Evolutionary conservation across 768 basidiomycete species (phyloP).

Genomic region (Holtermanniella nyarrowii): DNA sequence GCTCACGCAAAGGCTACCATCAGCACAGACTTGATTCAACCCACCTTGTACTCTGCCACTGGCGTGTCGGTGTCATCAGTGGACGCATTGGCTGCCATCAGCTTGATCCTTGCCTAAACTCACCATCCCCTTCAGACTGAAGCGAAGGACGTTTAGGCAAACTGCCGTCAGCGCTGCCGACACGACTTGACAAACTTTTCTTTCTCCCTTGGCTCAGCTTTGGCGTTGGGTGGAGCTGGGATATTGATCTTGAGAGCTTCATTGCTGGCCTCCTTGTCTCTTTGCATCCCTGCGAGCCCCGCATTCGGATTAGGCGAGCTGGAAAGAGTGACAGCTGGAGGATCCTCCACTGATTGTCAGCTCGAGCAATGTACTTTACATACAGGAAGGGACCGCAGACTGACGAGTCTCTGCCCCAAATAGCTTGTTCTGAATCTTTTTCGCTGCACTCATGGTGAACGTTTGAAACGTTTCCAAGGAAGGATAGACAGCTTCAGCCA

Average conservation of each 20-base stretch:
- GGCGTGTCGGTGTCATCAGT: slow-evolving; percentile 32
- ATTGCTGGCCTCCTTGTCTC: neutral
- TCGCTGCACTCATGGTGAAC: slow-evolving; percentile 50
- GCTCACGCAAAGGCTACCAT: slow-evolving; percentile 46
- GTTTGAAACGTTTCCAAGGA: too few species aligned
- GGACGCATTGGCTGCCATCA: slow-evolving; percentile 13
- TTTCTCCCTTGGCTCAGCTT: slow-evolving; percentile 23
- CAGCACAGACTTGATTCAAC: slow-evolving; percentile 1
- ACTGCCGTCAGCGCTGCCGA: slow-evolving; percentile 4
- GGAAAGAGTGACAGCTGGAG: slow-evolving; percentile 7
- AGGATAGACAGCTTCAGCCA: too few species aligned
- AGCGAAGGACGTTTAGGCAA: slow-evolving; percentile 35
- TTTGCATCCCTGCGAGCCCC: neutral
- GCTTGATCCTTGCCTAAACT: slow-evolving; percentile 11
- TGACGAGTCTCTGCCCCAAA: slow-evolving; percentile 45
- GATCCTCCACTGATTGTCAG: slow-evolving; percentile 19
- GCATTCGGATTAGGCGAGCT: neutral
- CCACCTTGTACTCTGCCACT: slow-evolving; percentile 21
- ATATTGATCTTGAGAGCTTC: slow-evolving; percentile 36
- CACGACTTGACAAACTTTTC: slow-evolving; percentile 24
- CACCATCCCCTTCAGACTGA: slow-evolving; percentile 10
- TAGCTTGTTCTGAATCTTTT: slow-evolving; percentile 63
- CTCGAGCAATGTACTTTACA: slow-evolving; percentile 27
- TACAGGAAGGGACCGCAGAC: slow-evolving; percentile 29
- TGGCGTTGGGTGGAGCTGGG: slow-evolving; percentile 16